Evolutionary conservation across 2,329 filamentous ascomycete genomes (phyloP), one percentile per base, ranked within the genome.

Genomic region (Ascochyta lentis): DNA sequence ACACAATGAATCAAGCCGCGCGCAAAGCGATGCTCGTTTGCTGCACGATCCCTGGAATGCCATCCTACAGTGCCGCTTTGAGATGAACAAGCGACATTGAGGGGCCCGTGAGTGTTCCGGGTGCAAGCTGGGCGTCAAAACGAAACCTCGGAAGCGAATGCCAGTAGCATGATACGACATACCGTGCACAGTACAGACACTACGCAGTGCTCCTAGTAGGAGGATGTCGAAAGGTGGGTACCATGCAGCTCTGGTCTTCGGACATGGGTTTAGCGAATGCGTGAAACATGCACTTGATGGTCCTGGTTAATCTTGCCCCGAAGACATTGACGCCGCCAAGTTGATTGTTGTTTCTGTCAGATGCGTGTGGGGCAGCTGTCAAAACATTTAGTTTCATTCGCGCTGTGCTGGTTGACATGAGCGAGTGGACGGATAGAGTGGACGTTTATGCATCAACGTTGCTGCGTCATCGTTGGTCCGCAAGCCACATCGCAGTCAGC

Each of bases 41-140:
- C 42, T 45, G 24, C 54, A 8, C 27, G 19, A 49, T 52, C 44
- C 46, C 42, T 55, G 49, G 45, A 47, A 48, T 44, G 44, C 35
- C 51, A 55, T 64, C 58, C 54, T 53, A 54, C 55, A 43, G 39
- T 57, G 53, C 63, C 49, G 9, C 24, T 54, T 63, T 56, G 29
- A 55, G 56, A 38, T 13, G 37, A 19, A 50, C 60, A 67, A 66
- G 65, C 68, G 66, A 67, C 54, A 68, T 68, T 67, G 54, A 53
- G 60, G 66, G 62, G 58, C 47, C 44, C 42, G 44, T 49, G 37
- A 55, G 51, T 46, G 54, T 60, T 59, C 58, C 54, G 56, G 60
- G 50, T 61, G 58, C 58, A 50, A 49, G 35, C 54, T 50, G 49
- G 51, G 63, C 59, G 60, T 56, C 47, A 60, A 60, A 54, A 41